Evolutionary conservation across 106 monocot genomes (phyloP), one percentile per base, ranked within the genome.

Genomic region (Platanthera zijinensis): DNA sequence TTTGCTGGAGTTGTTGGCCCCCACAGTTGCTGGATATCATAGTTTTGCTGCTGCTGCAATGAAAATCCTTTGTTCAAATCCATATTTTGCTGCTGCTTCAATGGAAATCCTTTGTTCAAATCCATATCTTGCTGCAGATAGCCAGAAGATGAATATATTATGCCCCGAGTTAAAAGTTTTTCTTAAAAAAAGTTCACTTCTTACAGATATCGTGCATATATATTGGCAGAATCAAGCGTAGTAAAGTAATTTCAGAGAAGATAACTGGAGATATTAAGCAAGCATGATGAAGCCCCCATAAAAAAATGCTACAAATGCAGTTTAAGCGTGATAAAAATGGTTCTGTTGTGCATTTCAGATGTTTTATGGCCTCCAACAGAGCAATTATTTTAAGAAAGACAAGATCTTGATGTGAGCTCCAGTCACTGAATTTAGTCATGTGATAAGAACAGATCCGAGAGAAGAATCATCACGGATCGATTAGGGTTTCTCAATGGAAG

Each of bases 11-110:
- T 82, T 52, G 67, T 53, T 10, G 78, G 73, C 9, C 21, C 8
- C 78, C 67, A 78, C 15, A 52, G 67, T 51, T 52, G 51, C 63
- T 69, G 48, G 30, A 77, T 69, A 77, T 67, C 74, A 62, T 74
- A 73, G 49, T 78, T 71, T 48, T 70, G 45, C 10, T 70, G 70
- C 78, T 82, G 48, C 61, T 61, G 8, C 17, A 13, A 18, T 18
- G 1, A 15, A 61, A 61, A 61, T 6, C n/a, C 61, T 61, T 18
- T n/a, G n/a, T 21, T 18, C 12, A 61, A 61, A 7, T 61, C 61
- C 61, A 61, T 61, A 17, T 18, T 11, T n/a, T 15, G 17, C 6
- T 13, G n/a, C 7, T 11, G n/a, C 61, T 61, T 13, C 61, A 11
- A 61, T 15, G n/a, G 14, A 61, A n/a, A 61, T 61, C 39, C 39